A percentile compares a stretch with the other conserved stretches of the same genome.
phyloP scores from a whole-genome alignment of 129 eudicot species.

The sunflower (Helianthus annuus) region HanXRQr2.0-SUNRISE NC_035448.2:198561053-198561552 shows the following conservation, averaged over 20 bases:
- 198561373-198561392: background rate
- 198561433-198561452: slow-evolving; percentile 28
- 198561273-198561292: background rate
- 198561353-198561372: background rate
- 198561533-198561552: slow-evolving; percentile 19
- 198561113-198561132: too few species aligned
- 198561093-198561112: too few species aligned
- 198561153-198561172: too few species aligned
- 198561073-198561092: too few species aligned
- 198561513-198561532: slow-evolving; percentile 17
- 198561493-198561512: slow-evolving; percentile 23
- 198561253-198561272: background rate
- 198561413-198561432: slow-evolving; percentile 27
- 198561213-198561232: too few species aligned
- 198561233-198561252: too few species aligned
- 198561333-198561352: background rate
- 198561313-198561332: background rate
- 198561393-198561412: slow-evolving; percentile 13
- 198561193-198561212: too few species aligned
- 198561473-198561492: slow-evolving; percentile 25
- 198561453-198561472: slow-evolving; percentile 31
- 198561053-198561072: too few species aligned
- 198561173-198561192: too few species aligned
- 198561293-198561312: slow-evolving; percentile 7
- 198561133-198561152: too few species aligned